Evolutionary conservation across 2,329 filamentous ascomycete species (phyloP).

Genomic region (Neurospora sp.): DNA sequence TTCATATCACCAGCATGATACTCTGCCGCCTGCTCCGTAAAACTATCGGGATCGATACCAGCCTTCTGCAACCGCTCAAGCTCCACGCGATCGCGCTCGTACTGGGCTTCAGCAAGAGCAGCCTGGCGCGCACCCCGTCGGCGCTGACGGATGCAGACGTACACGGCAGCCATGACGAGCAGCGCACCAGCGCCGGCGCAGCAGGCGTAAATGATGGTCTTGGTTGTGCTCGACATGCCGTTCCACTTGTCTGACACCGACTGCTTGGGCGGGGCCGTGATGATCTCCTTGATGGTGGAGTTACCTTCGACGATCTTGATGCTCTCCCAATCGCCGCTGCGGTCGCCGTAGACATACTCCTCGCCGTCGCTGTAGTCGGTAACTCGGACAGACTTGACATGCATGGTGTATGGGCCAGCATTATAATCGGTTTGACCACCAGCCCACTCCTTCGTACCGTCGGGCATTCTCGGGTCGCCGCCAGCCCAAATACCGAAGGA

Average conservation of each 20-base stretch:
- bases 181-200: slow-evolving; percentile 35
- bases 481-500: slow-evolving; percentile 59
- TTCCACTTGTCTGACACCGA: slow-evolving; percentile 44
- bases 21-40: slow-evolving; percentile 26
- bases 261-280: slow-evolving; percentile 31
- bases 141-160: slow-evolving; percentile 48
- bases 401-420: slow-evolving; percentile 63
- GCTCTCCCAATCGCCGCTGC: slow-evolving; percentile 51
- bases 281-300: slow-evolving; percentile 40
- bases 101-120: slow-evolving; percentile 31
- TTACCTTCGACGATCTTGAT: slow-evolving; percentile 49
- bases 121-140: slow-evolving; percentile 43
- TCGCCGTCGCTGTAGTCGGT: slow-evolving; percentile 53
- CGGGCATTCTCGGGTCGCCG: slow-evolving; percentile 43
- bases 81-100: slow-evolving; percentile 40
- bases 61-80: slow-evolving; percentile 38
- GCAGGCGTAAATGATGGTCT: slow-evolving; percentile 42
- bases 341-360: slow-evolving; percentile 56
- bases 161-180: slow-evolving; percentile 31
- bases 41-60: slow-evolving; percentile 39
- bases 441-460: slow-evolving; percentile 58
- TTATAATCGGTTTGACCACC: slow-evolving; percentile 59
- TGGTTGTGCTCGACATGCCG: slow-evolving; percentile 38
- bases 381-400: slow-evolving; percentile 49
- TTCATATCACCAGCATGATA: slow-evolving; percentile 27